Evolutionary conservation across 345 rosid species (phyloP), one percentile per base, ranked within the genome.

Genomic region (Syzygium oleosum): DNA sequence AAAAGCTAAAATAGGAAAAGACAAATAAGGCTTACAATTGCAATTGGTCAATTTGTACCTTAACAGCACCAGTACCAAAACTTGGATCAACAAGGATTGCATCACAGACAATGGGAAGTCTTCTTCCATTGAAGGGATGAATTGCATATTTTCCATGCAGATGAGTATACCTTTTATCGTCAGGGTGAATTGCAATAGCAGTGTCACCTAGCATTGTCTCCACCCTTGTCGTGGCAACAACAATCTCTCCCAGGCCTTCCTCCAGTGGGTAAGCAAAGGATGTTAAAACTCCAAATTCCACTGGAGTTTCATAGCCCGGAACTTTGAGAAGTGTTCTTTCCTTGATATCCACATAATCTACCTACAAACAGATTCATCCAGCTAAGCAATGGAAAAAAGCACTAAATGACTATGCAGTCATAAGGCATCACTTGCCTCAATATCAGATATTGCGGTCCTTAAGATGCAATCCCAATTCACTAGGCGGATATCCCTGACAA

Each of bases 171-270:
- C 98, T 95, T 87, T 86, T 89, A 91, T 98, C 99, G 43, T 94
- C 93, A 17, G 99, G 99, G 92, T 98, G 99, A 90, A 98, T 85
- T 56, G 99, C 99, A 90, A 98, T 94, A 52, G 99, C 99, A 54
- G 96, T 96, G 88, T 98, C 99, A 84, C 99, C 99, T 86, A 98
- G 97, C 99, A 98, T 98, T 34, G 99, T 98, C 90, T 98, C 99
- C 89, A 98, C 93, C 92, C 99, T 94, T 55, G 99, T 98, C 51
- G 99, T 98, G 91, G 99, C 99, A 86, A 98, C 98, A 90, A 98
- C 95, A 88, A 98, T 95, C 91, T 98, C 98, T 56, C 98, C 98
- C 58, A 94, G 90, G 53, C 90, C 96, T 85, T 91, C 98, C 86
- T 96, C 99, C 68, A 98, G 86, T 86, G 97, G 97, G 88, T 98